These are phyloP conservation scores for Picea glauca DNA, from an alignment of 75 land plant species.

Conservation along the genomic window DNA sequence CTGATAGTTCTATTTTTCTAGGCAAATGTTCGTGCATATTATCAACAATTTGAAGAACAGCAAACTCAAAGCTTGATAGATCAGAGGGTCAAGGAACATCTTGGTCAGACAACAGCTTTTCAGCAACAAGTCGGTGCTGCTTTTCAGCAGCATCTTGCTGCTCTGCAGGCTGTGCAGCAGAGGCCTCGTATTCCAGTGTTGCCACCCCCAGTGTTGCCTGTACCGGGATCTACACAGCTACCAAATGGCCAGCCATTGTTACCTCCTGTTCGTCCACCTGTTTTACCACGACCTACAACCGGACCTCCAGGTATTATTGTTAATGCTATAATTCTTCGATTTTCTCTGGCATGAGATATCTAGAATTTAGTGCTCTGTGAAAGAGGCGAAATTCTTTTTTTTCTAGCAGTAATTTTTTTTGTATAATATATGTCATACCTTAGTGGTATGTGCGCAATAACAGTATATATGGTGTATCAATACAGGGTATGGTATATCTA, in stretches of 20 bases:
- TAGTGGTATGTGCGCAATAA: no score
- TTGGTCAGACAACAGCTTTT: conserved; percentile 60
- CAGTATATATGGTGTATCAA: no score
- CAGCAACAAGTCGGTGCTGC: conserved; percentile 83
- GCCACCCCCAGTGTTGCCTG: conserved; percentile 56
- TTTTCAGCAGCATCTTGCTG: conserved; percentile 66
- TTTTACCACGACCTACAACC: conserved; percentile 55
- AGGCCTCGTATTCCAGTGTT: conserved; percentile 70
- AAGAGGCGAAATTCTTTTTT: no score
- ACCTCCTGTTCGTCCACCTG: conserved; percentile 61
- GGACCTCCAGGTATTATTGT: conserved; percentile 42
- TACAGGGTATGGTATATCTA: conserved; percentile 4
- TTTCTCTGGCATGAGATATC: no score
- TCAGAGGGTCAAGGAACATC: conserved; percentile 94
- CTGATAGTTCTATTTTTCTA: conserved; percentile 8
- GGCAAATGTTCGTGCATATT: conserved; percentile 94
- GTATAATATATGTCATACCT: no score
- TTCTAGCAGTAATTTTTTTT: no score
- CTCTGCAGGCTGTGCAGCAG: conserved; percentile 23
- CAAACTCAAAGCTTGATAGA: conserved; percentile 97
- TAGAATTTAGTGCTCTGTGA: no score
- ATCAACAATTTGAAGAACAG: conserved; percentile 99
- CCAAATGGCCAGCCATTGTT: conserved; percentile 17
- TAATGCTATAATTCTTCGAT: no score
- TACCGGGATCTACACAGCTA: conserved; percentile 24